Percentiles rank a stretch among this genome's conserved stretches.
phyloP scores from a whole-genome alignment of 1,139 yeast species.

The Lodderomyces elongisporus region DNA sequence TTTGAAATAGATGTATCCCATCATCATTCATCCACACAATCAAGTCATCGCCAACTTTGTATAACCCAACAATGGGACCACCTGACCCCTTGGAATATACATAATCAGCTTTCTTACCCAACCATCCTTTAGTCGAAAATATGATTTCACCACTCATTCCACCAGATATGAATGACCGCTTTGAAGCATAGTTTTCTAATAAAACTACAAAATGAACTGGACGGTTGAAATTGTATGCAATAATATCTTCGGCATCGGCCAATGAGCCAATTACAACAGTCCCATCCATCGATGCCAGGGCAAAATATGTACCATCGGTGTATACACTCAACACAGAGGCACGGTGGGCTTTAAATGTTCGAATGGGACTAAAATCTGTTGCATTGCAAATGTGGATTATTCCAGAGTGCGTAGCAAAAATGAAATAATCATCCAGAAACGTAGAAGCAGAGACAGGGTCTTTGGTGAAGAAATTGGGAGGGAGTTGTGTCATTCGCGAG shows the following conservation, averaged over 20 bases:
- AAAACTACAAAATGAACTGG: constrained; percentile 86
- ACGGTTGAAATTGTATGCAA: constrained; percentile 77
- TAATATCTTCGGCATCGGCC: constrained; percentile 55
- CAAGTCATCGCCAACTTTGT: constrained; percentile 57
- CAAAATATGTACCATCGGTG: constrained; percentile 70
- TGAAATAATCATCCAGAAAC: constrained; percentile 54
- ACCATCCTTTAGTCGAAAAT: constrained; percentile 76
- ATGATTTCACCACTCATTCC: constrained; percentile 87
- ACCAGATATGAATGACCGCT: constrained; percentile 72
- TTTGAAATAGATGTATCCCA: constrained; percentile 64
- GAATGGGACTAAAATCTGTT: constrained; percentile 50
- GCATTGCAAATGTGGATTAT: constrained; percentile 62
- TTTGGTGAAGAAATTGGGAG: constrained; percentile 58
- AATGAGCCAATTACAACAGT: constrained; percentile 79
- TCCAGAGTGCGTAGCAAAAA: constrained; percentile 91
- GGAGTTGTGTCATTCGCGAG: constrained; percentile 59
- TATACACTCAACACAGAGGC: constrained; percentile 74
- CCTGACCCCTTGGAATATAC: constrained; percentile 37
- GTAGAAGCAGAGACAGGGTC: constrained; percentile 75
- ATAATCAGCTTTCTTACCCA: constrained; percentile 72
- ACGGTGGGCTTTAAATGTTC: constrained; percentile 78
- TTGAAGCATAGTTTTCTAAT: constrained; percentile 59
- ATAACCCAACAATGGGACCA: constrained; percentile 71
- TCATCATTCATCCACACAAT: constrained; percentile 81
- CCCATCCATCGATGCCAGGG: constrained; percentile 91